Conservation (phyloP, 345 rosid genomes). For the Brassica carinata region DNA sequence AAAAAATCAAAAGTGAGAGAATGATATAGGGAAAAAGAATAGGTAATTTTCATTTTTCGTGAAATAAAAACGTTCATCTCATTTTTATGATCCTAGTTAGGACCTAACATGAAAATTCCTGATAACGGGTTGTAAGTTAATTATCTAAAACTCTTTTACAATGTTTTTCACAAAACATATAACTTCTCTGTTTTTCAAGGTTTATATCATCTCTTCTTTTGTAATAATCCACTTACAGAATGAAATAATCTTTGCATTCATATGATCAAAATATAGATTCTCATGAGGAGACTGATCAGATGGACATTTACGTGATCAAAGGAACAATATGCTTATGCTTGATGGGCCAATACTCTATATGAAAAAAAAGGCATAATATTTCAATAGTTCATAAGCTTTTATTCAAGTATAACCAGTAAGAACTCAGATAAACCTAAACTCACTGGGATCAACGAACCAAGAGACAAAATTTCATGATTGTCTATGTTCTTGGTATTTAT, state of each 20-base stretch:
- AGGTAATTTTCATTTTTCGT: too few species aligned
- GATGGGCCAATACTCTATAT: neutral
- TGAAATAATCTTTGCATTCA: neutral
- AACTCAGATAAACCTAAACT: too few species aligned
- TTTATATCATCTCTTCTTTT: slow-evolving; percentile 7
- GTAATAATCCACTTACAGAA: neutral
- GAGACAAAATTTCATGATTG: neutral
- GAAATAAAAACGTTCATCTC: too few species aligned
- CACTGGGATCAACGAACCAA: neutral
- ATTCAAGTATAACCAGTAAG: neutral
- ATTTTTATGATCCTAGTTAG: too few species aligned
- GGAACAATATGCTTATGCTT: neutral
- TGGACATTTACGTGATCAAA: neutral
- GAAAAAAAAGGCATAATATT: neutral
- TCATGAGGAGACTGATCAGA: neutral
- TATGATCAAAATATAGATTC: neutral
- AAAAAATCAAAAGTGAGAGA: too few species aligned
- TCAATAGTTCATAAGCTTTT: neutral
- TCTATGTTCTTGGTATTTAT: too few species aligned
- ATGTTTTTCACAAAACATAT: neutral
- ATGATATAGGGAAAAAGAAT: too few species aligned
- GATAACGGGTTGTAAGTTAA: too few species aligned
- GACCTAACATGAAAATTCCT: too few species aligned
- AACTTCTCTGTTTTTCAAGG: slow-evolving; percentile 7
- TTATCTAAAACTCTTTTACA: too few species aligned